Base-by-base conservation (phyloP, 1,284 basidiomycete genomes). In the Psilocybe mexicana region DNA sequence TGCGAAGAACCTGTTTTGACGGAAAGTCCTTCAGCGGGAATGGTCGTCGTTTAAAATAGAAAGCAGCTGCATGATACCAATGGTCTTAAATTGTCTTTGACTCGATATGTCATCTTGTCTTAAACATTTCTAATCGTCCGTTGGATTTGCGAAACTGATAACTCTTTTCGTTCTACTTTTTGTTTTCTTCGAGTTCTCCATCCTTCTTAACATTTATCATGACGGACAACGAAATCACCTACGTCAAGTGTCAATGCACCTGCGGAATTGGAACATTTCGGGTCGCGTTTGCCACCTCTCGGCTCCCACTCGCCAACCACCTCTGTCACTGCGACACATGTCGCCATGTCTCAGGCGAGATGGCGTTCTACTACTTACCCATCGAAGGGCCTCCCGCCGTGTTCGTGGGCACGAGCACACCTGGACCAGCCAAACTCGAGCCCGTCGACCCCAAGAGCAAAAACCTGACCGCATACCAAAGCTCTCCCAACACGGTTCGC, bases 271-370 rank as follows among this genome's bases (percentile, higher is more conserved):
- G 65, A 38, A 44, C 49, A 2, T 67, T 68, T 52, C 47, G 47
- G 2, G 64, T 67, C n/a, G 57, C 52, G 5, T 69, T 70, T 58
- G 40, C 43, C 23, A 63, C 55, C 14, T 28, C 45, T 1, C 23
- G 24, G 6, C 46, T 69, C 6, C 69, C 68, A 4, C 60, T 65
- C 36, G 40, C 53, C n/a, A 57, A 47, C 47, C 56, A 58, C 28
- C 54, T 68, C 45, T 70, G 69, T 48, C 68, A 70, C 53, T 70
- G 69, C 59, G 61, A 66, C 44, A 57, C 58, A 25, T 69, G 69
- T 55, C 48, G 69, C 11, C 69, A 69, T 57, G 60, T 56, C 11
- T 61, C 62, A 25, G 69, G 69, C 2, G 61, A 67, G 43, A 62
- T 67, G 60, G 67, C 62, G 3, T 61, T 62, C 26, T 62, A 63